These are phyloP conservation scores for Arabidopsis arenosa DNA, from an alignment of 345 rosid species.

Conservation along the genomic window DNA sequence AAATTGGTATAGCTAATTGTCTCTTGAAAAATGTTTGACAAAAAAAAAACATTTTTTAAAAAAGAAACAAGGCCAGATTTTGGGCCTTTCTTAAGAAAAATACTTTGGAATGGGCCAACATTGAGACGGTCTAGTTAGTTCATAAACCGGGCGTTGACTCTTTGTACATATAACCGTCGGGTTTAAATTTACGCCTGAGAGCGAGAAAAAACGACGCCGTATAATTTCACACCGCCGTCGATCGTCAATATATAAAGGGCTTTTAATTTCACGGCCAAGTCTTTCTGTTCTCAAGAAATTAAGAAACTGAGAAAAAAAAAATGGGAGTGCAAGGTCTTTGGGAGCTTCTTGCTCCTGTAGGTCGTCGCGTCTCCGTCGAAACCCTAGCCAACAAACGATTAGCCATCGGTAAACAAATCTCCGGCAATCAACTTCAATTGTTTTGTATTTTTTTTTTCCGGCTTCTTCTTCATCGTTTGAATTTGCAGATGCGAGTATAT, in stretches of 20 bases:
- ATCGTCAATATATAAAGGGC: neutral
- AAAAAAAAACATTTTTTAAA: no score
- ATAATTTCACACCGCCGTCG: neutral
- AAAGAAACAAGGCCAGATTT: neutral
- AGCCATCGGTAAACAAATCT: constrained; percentile 63
- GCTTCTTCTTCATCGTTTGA: neutral
- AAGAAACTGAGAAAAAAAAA: neutral
- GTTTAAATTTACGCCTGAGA: no score
- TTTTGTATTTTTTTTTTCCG: neutral
- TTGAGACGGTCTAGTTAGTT: neutral
- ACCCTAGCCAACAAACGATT: constrained; percentile 85
- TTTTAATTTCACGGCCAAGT: neutral
- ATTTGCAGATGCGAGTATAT: constrained; percentile 84
- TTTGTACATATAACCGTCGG: no score
- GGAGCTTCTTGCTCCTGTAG: constrained; percentile 90
- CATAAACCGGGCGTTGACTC: neutral
- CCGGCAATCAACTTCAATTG: constrained; percentile 22
- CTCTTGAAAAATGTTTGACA: no score
- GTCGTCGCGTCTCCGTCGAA: constrained; percentile 96
- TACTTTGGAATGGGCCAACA: constrained; percentile 7
- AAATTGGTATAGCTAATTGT: no score
- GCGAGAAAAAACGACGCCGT: no score
- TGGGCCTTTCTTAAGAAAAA: neutral
- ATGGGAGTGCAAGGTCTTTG: constrained; percentile 28
- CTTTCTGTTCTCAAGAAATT: neutral